Conservation (phyloP, 176 grass and related monocot genomes). For the Ensete ventricosum region DNA sequence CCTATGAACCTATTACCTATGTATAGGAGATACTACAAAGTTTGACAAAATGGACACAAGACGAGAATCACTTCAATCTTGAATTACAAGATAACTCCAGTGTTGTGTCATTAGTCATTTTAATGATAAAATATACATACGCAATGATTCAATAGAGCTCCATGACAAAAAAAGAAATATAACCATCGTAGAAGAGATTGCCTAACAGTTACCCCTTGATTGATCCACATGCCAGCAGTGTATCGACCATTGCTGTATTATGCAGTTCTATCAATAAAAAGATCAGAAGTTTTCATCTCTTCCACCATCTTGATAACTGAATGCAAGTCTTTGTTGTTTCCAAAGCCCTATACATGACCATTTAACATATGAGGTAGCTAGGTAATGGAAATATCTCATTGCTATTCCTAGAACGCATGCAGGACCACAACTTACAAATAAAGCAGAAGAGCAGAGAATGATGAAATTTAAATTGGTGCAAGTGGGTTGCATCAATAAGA, state of each 20-base stretch:
- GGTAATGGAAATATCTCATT: background rate
- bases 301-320: constrained; percentile 71
- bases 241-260: constrained; percentile 87
- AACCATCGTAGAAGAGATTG: background rate
- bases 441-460: background rate
- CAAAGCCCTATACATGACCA: constrained; percentile 60
- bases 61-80: background rate
- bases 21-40: no score
- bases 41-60: no score
- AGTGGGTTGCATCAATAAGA: no score
- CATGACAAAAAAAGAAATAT: background rate
- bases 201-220: constrained; percentile 40
- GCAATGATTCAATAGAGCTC: background rate
- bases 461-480: no score
- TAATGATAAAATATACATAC: background rate
- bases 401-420: no score
- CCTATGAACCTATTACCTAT: no score
- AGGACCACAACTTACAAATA: no score
- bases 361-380: constrained; percentile 1
- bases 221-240: constrained; percentile 58
- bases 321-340: constrained; percentile 45
- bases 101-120: background rate
- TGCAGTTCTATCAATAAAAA: constrained; percentile 67
- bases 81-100: background rate
- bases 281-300: constrained; percentile 74